Conservation (phyloP, 1,284 basidiomycete species). For the Cronartium ribicola region DNA sequence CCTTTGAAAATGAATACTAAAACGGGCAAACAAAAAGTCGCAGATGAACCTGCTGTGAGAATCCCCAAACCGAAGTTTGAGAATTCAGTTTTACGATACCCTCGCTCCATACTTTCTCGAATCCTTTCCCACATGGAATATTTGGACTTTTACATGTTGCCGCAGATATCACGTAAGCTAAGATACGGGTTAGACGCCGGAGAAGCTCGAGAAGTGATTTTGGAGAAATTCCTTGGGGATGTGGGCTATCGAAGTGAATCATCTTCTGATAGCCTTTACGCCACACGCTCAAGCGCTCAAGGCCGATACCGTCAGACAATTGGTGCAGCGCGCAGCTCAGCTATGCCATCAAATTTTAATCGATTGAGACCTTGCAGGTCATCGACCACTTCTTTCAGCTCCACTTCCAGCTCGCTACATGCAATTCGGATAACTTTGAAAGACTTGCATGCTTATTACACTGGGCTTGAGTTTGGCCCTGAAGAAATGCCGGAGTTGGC, state of each 20-base stretch:
- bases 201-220: slow-evolving; percentile 20
- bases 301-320: neutral
- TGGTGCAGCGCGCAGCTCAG: neutral
- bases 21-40: too few relatives aligned
- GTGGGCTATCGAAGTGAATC: slow-evolving; percentile 31
- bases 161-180: slow-evolving; percentile 23
- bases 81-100: slow-evolving; percentile 6
- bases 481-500: slow-evolving; percentile 24
- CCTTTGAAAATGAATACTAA: too few relatives aligned
- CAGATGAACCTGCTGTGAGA: neutral
- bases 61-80: slow-evolving; percentile 23
- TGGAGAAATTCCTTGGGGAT: slow-evolving; percentile 18
- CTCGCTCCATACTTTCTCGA: slow-evolving; percentile 15
- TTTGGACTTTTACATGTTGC: slow-evolving; percentile 37
- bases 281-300: neutral
- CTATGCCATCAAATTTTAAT: neutral
- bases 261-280: neutral
- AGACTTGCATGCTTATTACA: slow-evolving; percentile 33
- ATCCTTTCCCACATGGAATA: slow-evolving; percentile 33
- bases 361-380: neutral
- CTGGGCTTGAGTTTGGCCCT: slow-evolving; percentile 36
- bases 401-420: neutral
- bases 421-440: slow-evolving; percentile 20
- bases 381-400: neutral
- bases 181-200: neutral